A percentile compares a stretch with the other conserved stretches of the same genome.
Conservation (phyloP, 306 rosid genomes). For the Arachis hypogaea region DNA sequence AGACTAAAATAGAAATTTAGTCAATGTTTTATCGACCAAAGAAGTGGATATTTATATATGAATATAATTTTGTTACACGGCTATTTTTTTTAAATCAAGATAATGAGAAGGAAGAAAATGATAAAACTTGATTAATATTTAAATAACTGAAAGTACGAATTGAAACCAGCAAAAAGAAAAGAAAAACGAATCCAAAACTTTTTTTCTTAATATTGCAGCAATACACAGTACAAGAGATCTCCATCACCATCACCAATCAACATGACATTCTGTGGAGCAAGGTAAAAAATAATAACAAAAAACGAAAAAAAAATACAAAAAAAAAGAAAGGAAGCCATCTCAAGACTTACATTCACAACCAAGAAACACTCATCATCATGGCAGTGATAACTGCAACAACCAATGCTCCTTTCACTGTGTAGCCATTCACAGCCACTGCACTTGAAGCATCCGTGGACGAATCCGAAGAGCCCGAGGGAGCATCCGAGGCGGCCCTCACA, state of each 20-base stretch:
- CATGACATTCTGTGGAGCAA: conserved; percentile 1
- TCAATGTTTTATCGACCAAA: no score
- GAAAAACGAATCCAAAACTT: conserved; percentile 42
- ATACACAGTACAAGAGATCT: conserved; percentile 41
- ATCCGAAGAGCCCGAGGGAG: conserved; percentile 56
- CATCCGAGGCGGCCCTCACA: conserved; percentile 56
- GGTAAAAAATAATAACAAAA: background rate
- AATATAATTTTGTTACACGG: no score
- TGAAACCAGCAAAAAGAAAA: background rate
- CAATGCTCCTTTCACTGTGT: conserved; percentile 13
- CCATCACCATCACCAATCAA: conserved; percentile 39
- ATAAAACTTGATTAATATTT: conserved; percentile 11
- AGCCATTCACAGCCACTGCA: conserved; percentile 35
- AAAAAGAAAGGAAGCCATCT: background rate
- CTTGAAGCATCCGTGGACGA: conserved; percentile 44
- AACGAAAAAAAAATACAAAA: background rate
- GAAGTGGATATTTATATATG: no score
- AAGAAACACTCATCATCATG: conserved; percentile 19
- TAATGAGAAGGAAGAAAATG: no score
- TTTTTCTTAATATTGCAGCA: conserved; percentile 24
- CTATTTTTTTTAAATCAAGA: no score
- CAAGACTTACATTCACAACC: conserved; percentile 32
- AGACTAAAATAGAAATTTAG: no score
- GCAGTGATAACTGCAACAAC: conserved; percentile 22
- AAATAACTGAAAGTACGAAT: background rate